Conservation (phyloP, 1,284 basidiomycete genomes). For the Irpex sp. region DNA sequence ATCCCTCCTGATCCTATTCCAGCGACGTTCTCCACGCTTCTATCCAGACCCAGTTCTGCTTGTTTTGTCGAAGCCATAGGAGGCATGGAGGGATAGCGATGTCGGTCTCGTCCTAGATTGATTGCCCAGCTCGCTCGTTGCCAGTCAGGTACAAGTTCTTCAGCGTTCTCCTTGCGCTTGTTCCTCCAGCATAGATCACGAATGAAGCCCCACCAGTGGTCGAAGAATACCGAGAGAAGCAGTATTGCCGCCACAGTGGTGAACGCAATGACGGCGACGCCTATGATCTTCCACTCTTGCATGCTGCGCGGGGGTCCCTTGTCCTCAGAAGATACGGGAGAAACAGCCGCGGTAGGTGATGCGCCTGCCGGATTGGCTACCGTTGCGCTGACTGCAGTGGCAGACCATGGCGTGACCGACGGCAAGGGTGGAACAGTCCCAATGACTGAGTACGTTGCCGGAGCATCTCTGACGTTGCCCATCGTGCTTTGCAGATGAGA, state of each 20-base stretch:
- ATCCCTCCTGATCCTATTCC: slow-evolving; percentile 9
- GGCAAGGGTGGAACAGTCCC: slow-evolving; percentile 9
- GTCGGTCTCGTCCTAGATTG: slow-evolving; percentile 39
- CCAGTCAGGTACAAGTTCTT: slow-evolving; percentile 63
- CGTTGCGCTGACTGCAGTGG: background rate
- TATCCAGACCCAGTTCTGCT: slow-evolving; percentile 8
- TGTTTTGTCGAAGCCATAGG: slow-evolving; percentile 9
- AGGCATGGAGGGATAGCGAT: slow-evolving; percentile 27
- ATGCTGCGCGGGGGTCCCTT: slow-evolving; percentile 11
- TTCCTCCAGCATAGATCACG: slow-evolving; percentile 43
- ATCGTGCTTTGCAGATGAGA: slow-evolving; percentile 3
- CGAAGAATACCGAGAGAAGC: slow-evolving; percentile 59
- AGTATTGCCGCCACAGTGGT: slow-evolving; percentile 50
- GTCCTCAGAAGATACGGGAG: slow-evolving; percentile 2
- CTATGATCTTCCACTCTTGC: slow-evolving; percentile 61
- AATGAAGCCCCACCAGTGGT: slow-evolving; percentile 59
- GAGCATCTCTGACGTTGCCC: background rate
- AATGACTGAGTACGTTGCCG: slow-evolving; percentile 7
- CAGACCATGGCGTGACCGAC: background rate
- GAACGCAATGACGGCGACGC: slow-evolving; percentile 58
- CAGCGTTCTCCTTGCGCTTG: slow-evolving; percentile 31
- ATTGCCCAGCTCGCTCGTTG: slow-evolving; percentile 56
- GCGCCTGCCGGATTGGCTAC: background rate
- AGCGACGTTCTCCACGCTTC: slow-evolving; percentile 6
- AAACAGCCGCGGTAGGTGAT: background rate